These are phyloP conservation scores for Nepenthes mirabilis DNA, from an alignment of 148 eudicot genomes.

Conservation along the genomic window DNA sequence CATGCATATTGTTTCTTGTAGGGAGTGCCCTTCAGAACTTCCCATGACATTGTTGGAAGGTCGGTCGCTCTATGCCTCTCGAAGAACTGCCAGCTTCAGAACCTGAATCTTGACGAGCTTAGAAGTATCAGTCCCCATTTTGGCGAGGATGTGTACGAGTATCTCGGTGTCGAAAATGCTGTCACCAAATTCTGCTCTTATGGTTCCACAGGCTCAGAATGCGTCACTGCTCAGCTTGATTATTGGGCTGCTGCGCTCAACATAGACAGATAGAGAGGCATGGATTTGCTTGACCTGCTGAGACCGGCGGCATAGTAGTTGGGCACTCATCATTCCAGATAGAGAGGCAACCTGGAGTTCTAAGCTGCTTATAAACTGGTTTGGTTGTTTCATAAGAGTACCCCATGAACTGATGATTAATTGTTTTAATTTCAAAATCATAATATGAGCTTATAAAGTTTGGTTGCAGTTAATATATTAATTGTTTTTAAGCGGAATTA, in stretches of 20 bases:
- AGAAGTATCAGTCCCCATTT: constrained; percentile 43
- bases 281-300: no score
- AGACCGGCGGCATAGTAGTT: no score
- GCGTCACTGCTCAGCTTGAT: constrained; percentile 64
- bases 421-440: no score
- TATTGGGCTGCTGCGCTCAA: constrained; percentile 54
- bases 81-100: constrained; percentile 56
- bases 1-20: constrained; percentile 6
- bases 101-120: constrained; percentile 60
- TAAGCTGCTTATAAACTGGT: no score
- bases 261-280: constrained; percentile 10
- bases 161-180: constrained; percentile 79
- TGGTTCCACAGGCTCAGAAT: constrained; percentile 88
- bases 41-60: constrained; percentile 92
- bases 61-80: constrained; percentile 71
- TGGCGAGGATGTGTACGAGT: constrained; percentile 66
- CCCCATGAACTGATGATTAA: no score
- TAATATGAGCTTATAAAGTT: no score
- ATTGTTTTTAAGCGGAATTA: no score
- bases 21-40: constrained; percentile 96
- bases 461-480: no score
- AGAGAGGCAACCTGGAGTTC: no score
- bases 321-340: no score
- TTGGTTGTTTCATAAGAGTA: no score
- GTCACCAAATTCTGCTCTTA: constrained; percentile 78